These are phyloP conservation scores for Stagonosporopsis rhizophila DNA, from an alignment of 2,329 filamentous ascomycete genomes.

Conservation along the genomic window DNA sequence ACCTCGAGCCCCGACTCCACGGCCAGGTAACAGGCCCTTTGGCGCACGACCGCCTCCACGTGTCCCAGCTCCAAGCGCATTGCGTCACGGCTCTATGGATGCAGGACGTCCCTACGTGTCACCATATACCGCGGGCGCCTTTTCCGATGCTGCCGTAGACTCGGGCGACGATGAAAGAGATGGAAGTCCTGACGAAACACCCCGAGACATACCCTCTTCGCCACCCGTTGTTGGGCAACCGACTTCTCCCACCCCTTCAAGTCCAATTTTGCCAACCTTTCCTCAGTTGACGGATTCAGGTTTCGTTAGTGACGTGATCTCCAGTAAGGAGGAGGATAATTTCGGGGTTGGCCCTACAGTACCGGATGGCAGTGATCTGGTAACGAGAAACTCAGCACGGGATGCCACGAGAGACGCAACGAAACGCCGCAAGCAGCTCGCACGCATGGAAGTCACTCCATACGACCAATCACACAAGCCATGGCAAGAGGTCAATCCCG, in stretches of 20 bases:
- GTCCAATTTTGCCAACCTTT: conserved; percentile 71
- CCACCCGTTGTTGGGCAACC: conserved; percentile 74
- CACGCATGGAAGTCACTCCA: conserved; percentile 5
- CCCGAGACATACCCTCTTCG: conserved; percentile 85
- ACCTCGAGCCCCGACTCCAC: conserved; percentile 79
- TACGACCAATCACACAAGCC: conserved; percentile 31
- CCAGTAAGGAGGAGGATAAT: conserved; percentile 71
- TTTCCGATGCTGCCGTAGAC: conserved; percentile 53
- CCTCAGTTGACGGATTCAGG: conserved; percentile 71
- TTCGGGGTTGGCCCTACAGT: conserved; percentile 49
- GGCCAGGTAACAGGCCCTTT: conserved; percentile 61
- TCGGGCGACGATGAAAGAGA: conserved; percentile 59
- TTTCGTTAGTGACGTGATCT: conserved; percentile 80
- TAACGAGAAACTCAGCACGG: conserved; percentile 18
- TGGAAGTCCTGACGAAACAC: conserved; percentile 63
- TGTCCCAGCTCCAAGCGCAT: conserved; percentile 53
- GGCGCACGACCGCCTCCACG: conserved; percentile 40
- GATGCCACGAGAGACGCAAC: not conserved
- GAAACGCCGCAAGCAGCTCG: conserved; percentile 15
- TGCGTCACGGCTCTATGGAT: conserved; percentile 69
- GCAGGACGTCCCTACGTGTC: conserved; percentile 39
- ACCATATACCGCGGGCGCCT: conserved; percentile 41
- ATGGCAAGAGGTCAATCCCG: conserved; percentile 42
- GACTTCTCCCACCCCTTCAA: conserved; percentile 74
- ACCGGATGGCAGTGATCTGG: conserved; percentile 32